phyloP scores from a whole-genome alignment of 2,329 filamentous ascomycete genomes.

The Pseudogymnoascus sp. region DNA sequence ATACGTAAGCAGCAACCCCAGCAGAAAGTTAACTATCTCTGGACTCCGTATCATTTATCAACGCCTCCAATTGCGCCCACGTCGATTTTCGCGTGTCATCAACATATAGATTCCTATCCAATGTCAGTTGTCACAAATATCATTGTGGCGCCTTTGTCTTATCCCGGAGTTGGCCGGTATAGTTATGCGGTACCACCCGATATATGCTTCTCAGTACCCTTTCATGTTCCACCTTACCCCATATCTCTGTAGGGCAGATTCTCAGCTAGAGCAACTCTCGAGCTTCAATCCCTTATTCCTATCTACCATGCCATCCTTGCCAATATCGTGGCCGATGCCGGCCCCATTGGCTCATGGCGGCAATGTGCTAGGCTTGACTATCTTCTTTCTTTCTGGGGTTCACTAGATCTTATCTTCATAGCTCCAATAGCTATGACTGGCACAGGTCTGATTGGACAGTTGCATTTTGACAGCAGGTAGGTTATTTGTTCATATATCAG shows the following conservation, averaged over 20 bases:
- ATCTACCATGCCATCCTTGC: not conserved
- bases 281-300: not conserved
- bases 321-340: not conserved
- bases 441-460: not conserved
- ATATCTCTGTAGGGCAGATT: not conserved
- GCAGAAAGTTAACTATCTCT: not conserved
- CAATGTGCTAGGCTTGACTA: not conserved
- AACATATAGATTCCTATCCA: not conserved
- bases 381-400: constrained; percentile 10
- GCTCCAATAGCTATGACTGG: not conserved
- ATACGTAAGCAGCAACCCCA: not conserved
- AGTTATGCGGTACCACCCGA: not conserved
- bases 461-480: not conserved
- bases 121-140: not conserved
- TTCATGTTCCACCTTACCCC: not conserved
- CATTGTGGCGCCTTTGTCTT: not conserved
- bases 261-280: no score
- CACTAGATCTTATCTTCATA: constrained; percentile 1
- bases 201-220: not conserved
- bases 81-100: not conserved
- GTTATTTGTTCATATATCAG: not conserved
- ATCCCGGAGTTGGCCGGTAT: constrained; percentile 1
- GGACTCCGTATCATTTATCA: constrained; percentile 8
- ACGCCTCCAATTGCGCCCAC: not conserved
- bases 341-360: not conserved